A percentile compares a stretch with the other conserved stretches of the same genome.
phyloP scores from a whole-genome alignment of 495 filamentous ascomycete species.

The Penicillium dipodomyicola region DNA sequence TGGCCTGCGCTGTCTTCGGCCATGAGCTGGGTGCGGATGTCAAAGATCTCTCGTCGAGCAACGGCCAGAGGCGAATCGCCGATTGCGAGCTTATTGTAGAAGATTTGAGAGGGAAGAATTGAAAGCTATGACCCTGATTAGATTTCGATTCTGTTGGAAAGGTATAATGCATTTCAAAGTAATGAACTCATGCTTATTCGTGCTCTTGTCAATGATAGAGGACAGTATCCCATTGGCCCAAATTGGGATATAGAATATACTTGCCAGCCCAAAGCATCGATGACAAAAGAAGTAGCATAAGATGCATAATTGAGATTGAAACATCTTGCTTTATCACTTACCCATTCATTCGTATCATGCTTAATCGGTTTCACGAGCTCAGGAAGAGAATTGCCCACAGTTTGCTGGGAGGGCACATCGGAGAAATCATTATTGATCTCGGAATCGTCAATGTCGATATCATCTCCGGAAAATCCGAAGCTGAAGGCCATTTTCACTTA shows the following conservation, averaged over 20 bases:
- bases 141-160: conserved; percentile 47
- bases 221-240: background rate
- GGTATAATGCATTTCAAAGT: background rate
- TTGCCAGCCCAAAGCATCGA: conserved; percentile 31
- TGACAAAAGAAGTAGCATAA: conserved; percentile 9
- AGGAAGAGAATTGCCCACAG: conserved; percentile 24
- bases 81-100: conserved; percentile 63
- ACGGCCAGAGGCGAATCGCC: conserved; percentile 50
- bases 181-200: background rate
- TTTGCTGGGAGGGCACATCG: conserved; percentile 11
- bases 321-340: conserved; percentile 26
- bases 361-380: conserved; percentile 36
- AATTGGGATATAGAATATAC: background rate
- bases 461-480: conserved; percentile 81
- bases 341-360: conserved; percentile 49
- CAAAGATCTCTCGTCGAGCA: conserved; percentile 86
- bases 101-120: conserved; percentile 73
- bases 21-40: conserved; percentile 92
- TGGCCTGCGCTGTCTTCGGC: conserved; percentile 65
- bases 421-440: conserved; percentile 27
- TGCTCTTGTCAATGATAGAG: background rate
- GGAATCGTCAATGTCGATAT: conserved; percentile 67
- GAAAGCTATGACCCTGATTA: conserved; percentile 56
- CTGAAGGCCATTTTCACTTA: conserved; percentile 53
- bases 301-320: conserved; percentile 3